Percentiles rank a stretch among this genome's conserved stretches.
Conservation (phyloP, 106 monocot genomes). For the Hemerocallis citrina region DNA sequence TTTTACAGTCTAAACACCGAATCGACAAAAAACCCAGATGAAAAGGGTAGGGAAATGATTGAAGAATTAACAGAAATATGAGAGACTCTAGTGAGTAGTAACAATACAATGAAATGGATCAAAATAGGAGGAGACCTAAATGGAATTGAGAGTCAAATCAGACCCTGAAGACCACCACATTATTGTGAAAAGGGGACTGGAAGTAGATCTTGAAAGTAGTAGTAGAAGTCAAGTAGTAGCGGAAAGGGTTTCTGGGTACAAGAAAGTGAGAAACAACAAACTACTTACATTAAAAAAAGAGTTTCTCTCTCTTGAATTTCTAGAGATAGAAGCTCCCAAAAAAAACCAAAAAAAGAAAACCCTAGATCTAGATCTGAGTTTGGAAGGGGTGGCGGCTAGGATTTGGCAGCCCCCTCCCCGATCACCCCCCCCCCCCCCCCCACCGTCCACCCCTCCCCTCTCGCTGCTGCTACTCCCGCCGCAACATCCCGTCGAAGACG, state of each 20-base stretch:
- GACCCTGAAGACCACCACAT: neutral
- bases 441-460: too few species aligned
- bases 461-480: too few species aligned
- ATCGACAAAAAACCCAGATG: neutral
- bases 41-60: neutral
- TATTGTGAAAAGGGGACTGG: neutral
- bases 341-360: too few species aligned
- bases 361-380: too few species aligned
- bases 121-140: conserved; percentile 7
- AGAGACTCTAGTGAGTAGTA: neutral
- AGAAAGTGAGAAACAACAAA: too few species aligned
- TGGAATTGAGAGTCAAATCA: neutral
- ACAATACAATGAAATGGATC: neutral
- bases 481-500: too few species aligned
- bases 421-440: too few species aligned
- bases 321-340: too few species aligned
- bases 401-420: too few species aligned
- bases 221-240: neutral
- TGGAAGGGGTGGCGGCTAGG: too few species aligned
- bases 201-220: neutral
- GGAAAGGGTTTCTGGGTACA: neutral
- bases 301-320: too few species aligned
- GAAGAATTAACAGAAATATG: neutral
- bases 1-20: neutral
- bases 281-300: too few species aligned